Conservation (phyloP, 139 green algal genomes). For the Pleodorina starrii region DNA sequence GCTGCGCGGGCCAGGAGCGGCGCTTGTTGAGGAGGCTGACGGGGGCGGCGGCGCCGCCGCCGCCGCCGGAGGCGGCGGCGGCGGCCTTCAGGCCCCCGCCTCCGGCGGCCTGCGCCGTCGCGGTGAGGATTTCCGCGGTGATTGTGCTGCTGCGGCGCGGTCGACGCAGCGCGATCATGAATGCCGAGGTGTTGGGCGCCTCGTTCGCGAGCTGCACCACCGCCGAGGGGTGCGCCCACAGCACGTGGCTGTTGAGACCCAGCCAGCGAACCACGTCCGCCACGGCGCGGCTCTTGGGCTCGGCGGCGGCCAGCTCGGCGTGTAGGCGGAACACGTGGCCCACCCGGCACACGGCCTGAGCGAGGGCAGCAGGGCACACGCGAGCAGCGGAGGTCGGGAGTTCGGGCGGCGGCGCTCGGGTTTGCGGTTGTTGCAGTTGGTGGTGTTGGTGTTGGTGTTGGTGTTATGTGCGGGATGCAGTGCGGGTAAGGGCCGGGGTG, state of each 20-base stretch:
- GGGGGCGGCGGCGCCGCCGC: neutral
- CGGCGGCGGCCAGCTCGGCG: constrained; percentile 31
- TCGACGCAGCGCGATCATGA: constrained; percentile 35
- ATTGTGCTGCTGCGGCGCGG: constrained; percentile 43
- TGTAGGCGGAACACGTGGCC: constrained; percentile 44
- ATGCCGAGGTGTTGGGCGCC: constrained; percentile 33
- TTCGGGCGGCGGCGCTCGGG: no score
- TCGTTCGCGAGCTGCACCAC: constrained; percentile 48
- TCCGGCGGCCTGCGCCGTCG: no score
- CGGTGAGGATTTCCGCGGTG: constrained; percentile 30
- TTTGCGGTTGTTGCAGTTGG: no score
- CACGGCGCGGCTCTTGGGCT: constrained; percentile 44
- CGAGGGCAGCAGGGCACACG: no score
- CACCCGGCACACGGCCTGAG: constrained; percentile 30
- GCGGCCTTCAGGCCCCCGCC: neutral
- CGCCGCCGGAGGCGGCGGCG: no score
- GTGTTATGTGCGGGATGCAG: no score
- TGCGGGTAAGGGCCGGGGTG: no score
- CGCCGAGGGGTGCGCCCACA: constrained; percentile 21
- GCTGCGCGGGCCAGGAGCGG: constrained; percentile 38
- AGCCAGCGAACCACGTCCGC: constrained; percentile 46
- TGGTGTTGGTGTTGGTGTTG: no score
- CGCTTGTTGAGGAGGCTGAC: constrained; percentile 46
- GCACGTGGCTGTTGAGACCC: constrained; percentile 40
- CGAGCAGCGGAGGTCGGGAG: no score